phyloP scores from a whole-genome alignment of 2,329 filamentous ascomycete species.

The Ascochyta koolunga region DNA sequence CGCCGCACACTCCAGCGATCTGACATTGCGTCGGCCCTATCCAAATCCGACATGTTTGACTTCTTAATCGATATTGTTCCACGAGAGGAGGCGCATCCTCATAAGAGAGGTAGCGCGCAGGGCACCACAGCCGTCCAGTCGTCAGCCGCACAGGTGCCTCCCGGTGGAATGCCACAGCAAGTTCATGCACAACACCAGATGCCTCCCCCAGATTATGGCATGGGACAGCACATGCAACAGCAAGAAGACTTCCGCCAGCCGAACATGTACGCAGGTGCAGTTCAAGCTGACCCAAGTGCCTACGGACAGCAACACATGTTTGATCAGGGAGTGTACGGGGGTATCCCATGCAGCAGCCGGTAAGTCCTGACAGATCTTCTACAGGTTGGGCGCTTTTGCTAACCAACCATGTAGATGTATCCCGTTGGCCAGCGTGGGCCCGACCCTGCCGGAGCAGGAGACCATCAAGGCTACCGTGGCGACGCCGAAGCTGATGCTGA shows the following conservation, averaged over 20 bases:
- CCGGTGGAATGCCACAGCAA: slow-evolving; percentile 49
- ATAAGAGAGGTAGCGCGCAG: slow-evolving; percentile 65
- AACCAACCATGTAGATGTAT: slow-evolving; percentile 41
- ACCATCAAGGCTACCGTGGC: slow-evolving; percentile 47
- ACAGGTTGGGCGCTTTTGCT: not conserved
- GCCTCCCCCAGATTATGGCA: slow-evolving; percentile 63
- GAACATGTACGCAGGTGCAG: slow-evolving; percentile 81
- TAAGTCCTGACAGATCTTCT: slow-evolving; percentile 52
- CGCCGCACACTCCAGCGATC: slow-evolving; percentile 91
- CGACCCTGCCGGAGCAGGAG: slow-evolving; percentile 45
- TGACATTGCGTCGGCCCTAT: slow-evolving; percentile 92
- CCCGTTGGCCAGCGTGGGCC: slow-evolving; percentile 47
- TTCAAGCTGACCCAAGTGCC: slow-evolving; percentile 72
- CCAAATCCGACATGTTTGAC: slow-evolving; percentile 99
- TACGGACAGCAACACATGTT: slow-evolving; percentile 87
- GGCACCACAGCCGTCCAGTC: slow-evolving; percentile 48
- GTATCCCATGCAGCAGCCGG: slow-evolving; percentile 85
- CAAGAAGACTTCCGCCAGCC: slow-evolving; percentile 75
- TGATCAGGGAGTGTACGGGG: slow-evolving; percentile 80
- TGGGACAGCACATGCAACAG: slow-evolving; percentile 64
- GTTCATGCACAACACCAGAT: slow-evolving; percentile 59
- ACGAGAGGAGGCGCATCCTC: slow-evolving; percentile 86
- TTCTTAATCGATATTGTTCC: slow-evolving; percentile 99
- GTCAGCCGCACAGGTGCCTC: slow-evolving; percentile 48
- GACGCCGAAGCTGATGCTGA: slow-evolving; percentile 47